These are phyloP conservation scores for Termitomyces sp. DNA, from an alignment of 768 basidiomycete genomes.

Conservation along the genomic window DNA sequence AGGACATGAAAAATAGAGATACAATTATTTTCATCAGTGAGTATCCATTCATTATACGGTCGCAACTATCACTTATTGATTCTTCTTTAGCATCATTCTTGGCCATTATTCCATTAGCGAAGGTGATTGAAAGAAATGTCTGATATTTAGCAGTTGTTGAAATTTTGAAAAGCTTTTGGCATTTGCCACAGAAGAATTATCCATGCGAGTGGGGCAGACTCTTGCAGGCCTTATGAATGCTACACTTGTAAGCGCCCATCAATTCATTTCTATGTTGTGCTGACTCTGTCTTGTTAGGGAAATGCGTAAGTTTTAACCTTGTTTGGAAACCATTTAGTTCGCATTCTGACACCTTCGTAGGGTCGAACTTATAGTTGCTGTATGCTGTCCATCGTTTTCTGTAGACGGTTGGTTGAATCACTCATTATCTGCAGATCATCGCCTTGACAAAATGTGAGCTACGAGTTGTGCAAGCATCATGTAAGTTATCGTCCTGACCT, in stretches of 20 bases:
- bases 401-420: not conserved
- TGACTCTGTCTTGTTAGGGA: conserved; percentile 28
- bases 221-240: conserved; percentile 84
- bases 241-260: conserved; percentile 52
- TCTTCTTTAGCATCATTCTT: conserved; percentile 60
- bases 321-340: not conserved
- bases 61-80: not conserved
- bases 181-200: conserved; percentile 84
- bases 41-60: conserved; percentile 21
- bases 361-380: conserved; percentile 75
- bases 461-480: conserved; percentile 74
- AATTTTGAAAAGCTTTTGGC: conserved; percentile 53
- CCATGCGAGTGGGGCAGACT: conserved; percentile 78
- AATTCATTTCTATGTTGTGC: not conserved
- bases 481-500: conserved; percentile 40
- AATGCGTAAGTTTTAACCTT: conserved; percentile 38
- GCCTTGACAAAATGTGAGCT: conserved; percentile 55
- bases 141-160: not conserved
- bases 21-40: conserved; percentile 73
- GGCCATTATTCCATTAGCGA: conserved; percentile 82
- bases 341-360: conserved; percentile 24
- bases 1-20: conserved; percentile 32
- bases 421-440: conserved; percentile 34
- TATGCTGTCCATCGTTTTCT: conserved; percentile 33
- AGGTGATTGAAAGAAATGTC: conserved; percentile 34